Base-by-base conservation (phyloP, 345 rosid genomes). In the Salix suchowensis region DNA sequence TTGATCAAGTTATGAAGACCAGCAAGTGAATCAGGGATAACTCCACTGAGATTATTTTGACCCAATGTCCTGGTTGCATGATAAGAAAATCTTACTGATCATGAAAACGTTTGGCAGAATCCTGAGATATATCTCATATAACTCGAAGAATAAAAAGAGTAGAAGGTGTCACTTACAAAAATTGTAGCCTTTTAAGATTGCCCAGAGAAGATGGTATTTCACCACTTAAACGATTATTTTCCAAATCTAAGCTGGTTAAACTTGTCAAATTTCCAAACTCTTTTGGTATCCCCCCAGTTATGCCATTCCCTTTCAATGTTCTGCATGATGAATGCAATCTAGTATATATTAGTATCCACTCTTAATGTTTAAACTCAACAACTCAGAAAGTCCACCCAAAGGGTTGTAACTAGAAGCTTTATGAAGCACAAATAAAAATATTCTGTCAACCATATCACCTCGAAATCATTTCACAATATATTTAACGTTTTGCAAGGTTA, bases 221-320 rank as follows among this genome's bases (percentile, higher is more conserved):
- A 74, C 99, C 99, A 65, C 74, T 86, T 69, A 96, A 82, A 76
- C 61, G 84, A 90, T 96, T 96, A 70, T 90, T 89, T 78, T 88
- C 97, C 88, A 96, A 87, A 84, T 96, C 98, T 87, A 96, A 88
- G 80, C 88, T 89, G 50, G 89, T 91, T 82, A 96, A 89, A 81
- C 89, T 91, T 14, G 96, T 80, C 77, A 96, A 78, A 81, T 94
- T 92, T 55, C 98, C 99, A 72, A 92, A 85, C 69, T 90, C 98
- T 64, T 84, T 76, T n/a, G 99, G 98, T 84, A 96, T 92, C 78
- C 54, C 88, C 75, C 99, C 99, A 32, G 78, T 84, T 77, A 96
- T 88, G 77, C 94, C 97, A 91, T 86, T 94, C 77, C 97, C 99
- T 77, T 87, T 95, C 88, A 94, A 73, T n/a, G 89, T 91, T 74